Conservation (phyloP, 2,329 filamentous ascomycete species). For the Nigrospora oryzae region DNA sequence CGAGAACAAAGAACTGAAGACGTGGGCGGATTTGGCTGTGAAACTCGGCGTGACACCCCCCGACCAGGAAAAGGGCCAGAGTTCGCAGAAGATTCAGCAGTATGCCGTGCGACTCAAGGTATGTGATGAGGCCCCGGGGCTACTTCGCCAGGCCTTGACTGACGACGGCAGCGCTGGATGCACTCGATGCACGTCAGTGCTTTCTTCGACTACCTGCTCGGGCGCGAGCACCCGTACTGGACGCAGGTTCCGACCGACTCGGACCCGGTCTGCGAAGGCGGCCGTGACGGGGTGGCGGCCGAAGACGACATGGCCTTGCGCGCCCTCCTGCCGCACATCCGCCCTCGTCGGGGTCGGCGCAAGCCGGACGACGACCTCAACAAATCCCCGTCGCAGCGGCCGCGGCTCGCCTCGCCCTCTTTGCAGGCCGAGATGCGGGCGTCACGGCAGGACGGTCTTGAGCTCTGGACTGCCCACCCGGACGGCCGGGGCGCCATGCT, state of each 20-base stretch:
- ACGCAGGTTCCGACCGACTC: constrained; percentile 60
- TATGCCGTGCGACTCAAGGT: constrained; percentile 91
- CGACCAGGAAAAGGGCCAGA: constrained; percentile 73
- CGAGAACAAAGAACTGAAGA: constrained; percentile 78
- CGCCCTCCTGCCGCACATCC: constrained; percentile 71
- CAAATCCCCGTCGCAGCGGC: constrained; percentile 48
- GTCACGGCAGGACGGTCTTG: constrained; percentile 42
- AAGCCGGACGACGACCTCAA: constrained; percentile 51
- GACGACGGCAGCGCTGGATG: constrained; percentile 67
- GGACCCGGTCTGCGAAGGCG: constrained; percentile 53
- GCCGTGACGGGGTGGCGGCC: constrained; percentile 71
- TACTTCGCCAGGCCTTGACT: constrained; percentile 6
- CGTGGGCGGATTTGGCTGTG: constrained; percentile 82
- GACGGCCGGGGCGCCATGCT: constrained; percentile 27
- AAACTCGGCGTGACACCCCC: constrained; percentile 84
- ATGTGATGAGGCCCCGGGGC: constrained; percentile 2
- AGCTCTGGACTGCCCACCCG: constrained; percentile 40
- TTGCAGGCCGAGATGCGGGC: constrained; percentile 26
- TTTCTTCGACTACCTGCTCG: constrained; percentile 84
- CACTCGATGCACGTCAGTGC: constrained; percentile 91
- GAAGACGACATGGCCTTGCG: constrained; percentile 86
- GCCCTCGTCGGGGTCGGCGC: constrained; percentile 52
- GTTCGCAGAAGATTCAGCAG: constrained; percentile 88
- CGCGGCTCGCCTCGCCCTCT: constrained; percentile 43
- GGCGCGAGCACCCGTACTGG: constrained; percentile 70